These are phyloP conservation scores for Tetrahymena elliotti DNA, from an alignment of 73 alveolate species.

Conservation along the genomic window DNA sequence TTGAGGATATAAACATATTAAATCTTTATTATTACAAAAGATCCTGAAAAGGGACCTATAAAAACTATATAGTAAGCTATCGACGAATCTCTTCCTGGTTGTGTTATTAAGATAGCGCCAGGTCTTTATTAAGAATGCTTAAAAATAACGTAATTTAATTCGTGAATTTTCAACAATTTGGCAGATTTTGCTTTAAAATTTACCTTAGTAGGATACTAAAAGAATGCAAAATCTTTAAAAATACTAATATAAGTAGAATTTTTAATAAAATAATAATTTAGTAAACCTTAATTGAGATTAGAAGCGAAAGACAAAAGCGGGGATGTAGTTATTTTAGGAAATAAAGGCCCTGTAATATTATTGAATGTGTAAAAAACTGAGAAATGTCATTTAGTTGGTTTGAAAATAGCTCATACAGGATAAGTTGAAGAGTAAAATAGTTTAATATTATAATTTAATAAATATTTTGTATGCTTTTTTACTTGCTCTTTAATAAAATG, in stretches of 20 bases:
- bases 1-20: background rate
- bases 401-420: conserved; percentile 36
- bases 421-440: conserved; percentile 1
- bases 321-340: conserved; percentile 15
- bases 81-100: conserved; percentile 55
- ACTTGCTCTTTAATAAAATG: too few relatives aligned
- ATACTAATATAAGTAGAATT: background rate
- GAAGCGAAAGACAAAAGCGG: conserved; percentile 32
- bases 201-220: background rate
- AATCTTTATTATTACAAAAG: background rate
- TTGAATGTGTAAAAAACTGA: conserved; percentile 18
- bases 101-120: conserved; percentile 49
- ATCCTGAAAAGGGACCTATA: conserved; percentile 46
- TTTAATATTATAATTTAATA: background rate
- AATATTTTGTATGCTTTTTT: background rate
- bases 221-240: background rate
- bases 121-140: conserved; percentile 12
- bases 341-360: conserved; percentile 5
- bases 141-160: background rate
- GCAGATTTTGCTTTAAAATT: background rate
- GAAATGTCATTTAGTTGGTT: conserved; percentile 13
- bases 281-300: conserved; percentile 17
- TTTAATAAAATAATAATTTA: conserved; percentile 5
- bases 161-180: background rate
- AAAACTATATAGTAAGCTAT: conserved; percentile 55